A percentile compares a stretch with the other conserved stretches of the same genome.
phyloP scores from a whole-genome alignment of 1,139 yeast genomes.

The Candida sp. region DNA sequence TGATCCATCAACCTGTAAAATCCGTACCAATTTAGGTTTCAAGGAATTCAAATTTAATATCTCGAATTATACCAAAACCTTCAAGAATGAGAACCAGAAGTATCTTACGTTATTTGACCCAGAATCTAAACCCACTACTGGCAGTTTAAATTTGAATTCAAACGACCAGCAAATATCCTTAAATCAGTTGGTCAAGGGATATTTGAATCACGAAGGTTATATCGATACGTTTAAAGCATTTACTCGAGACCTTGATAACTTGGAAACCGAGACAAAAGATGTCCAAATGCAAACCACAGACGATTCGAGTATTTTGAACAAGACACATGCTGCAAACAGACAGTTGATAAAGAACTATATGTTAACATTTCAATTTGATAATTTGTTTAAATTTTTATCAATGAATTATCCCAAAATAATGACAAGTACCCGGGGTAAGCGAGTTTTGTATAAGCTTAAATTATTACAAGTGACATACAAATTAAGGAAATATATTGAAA shows the following conservation, averaged over 20 bases:
- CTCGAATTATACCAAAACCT: constrained; percentile 53
- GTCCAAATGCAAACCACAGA: constrained; percentile 8
- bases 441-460: constrained; percentile 51
- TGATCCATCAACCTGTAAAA: constrained; percentile 14
- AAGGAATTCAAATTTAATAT: constrained; percentile 69
- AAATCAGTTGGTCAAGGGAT: constrained; percentile 61
- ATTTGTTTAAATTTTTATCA: constrained; percentile 40
- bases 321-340: constrained; percentile 44
- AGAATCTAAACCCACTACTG: constrained; percentile 10
- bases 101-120: constrained; percentile 9
- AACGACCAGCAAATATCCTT: constrained; percentile 32
- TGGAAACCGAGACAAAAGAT: constrained; percentile 20
- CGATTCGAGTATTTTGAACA: constrained; percentile 12
- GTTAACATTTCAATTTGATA: constrained; percentile 45
- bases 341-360: constrained; percentile 48
- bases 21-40: constrained; percentile 73
- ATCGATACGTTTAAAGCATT: constrained; percentile 66
- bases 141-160: constrained; percentile 19
- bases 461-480: constrained; percentile 45
- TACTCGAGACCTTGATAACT: constrained; percentile 37
- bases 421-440: constrained; percentile 23
- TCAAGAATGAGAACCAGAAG: constrained; percentile 26
- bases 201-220: constrained; percentile 73
- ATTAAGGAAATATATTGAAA: constrained; percentile 20
- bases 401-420: constrained; percentile 46